Percentiles rank a stretch among this genome's conserved stretches.
phyloP scores from a whole-genome alignment of 441 rosid genomes.

The Raphanus hybrid region DNA sequence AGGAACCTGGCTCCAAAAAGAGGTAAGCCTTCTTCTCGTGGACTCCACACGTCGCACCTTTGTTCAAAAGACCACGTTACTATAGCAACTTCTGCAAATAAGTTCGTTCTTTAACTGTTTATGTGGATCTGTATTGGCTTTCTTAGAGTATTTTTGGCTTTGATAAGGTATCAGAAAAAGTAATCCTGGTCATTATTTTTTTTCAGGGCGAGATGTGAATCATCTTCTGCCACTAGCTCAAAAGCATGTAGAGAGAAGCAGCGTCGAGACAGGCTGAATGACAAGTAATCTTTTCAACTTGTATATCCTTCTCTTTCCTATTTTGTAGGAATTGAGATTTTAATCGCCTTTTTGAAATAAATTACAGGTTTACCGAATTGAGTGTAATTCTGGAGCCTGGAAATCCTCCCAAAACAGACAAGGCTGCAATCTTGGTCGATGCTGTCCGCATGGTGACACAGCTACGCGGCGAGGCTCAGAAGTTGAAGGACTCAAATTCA shows the following conservation, averaged over 20 bases:
- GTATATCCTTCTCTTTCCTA: constrained; percentile 6
- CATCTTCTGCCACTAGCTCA: constrained; percentile 73
- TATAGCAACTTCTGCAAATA: neutral
- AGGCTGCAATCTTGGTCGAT: constrained; percentile 85
- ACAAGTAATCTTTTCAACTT: constrained; percentile 61
- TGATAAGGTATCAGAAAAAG: constrained; percentile 1
- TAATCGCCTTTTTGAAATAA: neutral
- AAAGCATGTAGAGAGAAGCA: constrained; percentile 98
- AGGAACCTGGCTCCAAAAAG: constrained; percentile 83
- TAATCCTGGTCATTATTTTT: constrained; percentile 16
- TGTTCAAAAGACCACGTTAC: neutral
- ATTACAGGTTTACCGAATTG: constrained; percentile 80
- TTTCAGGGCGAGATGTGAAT: constrained; percentile 76
- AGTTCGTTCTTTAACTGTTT: neutral
- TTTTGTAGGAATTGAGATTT: neutral
- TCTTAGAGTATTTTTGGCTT: neutral
- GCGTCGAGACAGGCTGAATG: constrained; percentile 94
- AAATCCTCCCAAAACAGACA: constrained; percentile 91
- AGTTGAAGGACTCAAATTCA: constrained; percentile 82
- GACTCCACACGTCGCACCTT: neutral
- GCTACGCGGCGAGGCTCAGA: constrained; percentile 86
- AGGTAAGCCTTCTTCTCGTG: constrained; percentile 52
- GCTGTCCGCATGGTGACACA: constrained; percentile 91
- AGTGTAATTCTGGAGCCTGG: constrained; percentile 88
- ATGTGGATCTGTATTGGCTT: neutral